Evolutionary conservation across 495 filamentous ascomycete species (phyloP), one percentile per base, ranked within the genome.

Genomic region (Amniculicola lignicola): DNA sequence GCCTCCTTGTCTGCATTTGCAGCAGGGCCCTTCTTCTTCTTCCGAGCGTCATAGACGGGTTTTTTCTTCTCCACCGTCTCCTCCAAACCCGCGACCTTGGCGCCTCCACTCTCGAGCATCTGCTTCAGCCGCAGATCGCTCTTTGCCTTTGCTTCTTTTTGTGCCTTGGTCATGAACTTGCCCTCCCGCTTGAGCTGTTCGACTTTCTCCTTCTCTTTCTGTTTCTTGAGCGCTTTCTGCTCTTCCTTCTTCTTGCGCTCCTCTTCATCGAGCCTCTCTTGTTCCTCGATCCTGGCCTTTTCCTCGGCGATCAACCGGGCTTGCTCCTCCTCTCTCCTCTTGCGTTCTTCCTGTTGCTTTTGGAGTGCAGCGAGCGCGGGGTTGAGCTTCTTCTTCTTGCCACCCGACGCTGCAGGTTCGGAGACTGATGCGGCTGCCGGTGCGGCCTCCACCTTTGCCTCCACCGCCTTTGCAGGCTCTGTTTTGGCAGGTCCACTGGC

Each of bases 151-250:
- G 86, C 86, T 63, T 96, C 90, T 64, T 83, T 88, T 71, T 99
- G 90, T 24, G 92, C 89, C 70, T 95, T 93, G 59, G 91, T 96
- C 56, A 96, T 76, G 63, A 90, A 90, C 68, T 95, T 96, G 64
- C 94, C 94, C 71, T 95, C 90, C 68, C 82, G 91, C 75, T 93
- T 93, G 14, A 96, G 80, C 72, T 96, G 88, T 64, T 99, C 94
- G 57, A 95, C 90, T 75, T 81, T 92, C 71, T 96, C 87, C 71
- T 87, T 94, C 69, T 99, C 94, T 71, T 87, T 95, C 68, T 95
- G 89, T 77, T 96, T 97, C 78, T 87, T 95, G 42, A 78, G 73
- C 11, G 84, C 82, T 62, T 84, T 86, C 24, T 79, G 79, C 65
- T 91, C 89, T 55, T 88, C 89, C 65, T 75, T 83, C 56, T 77